Percentiles rank a stretch among this genome's conserved stretches.
phyloP scores from a whole-genome alignment of 768 basidiomycete genomes.

The Chalciporus chontae region DNA sequence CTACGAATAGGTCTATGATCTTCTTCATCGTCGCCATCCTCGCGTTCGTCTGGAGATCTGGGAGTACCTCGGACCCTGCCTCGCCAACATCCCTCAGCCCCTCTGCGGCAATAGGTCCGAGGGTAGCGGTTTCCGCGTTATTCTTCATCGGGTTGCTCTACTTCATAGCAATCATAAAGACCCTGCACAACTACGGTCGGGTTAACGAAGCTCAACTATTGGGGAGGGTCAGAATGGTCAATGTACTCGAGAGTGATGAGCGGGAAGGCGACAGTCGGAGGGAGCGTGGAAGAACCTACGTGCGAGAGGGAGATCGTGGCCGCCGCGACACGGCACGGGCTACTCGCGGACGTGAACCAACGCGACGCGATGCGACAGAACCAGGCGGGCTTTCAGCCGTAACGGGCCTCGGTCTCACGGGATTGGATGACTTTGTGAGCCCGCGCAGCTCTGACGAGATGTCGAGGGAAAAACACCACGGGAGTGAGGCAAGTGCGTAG shows the following conservation, averaged over 20 bases:
- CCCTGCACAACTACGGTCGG: conserved; percentile 57
- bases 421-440: conserved; percentile 18
- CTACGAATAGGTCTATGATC: conserved; percentile 54
- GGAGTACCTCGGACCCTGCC: conserved; percentile 40
- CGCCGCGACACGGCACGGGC: conserved; percentile 1
- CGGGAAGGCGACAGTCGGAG: conserved; percentile 6
- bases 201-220: not conserved
- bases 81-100: conserved; percentile 36
- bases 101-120: conserved; percentile 43
- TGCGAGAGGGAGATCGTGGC: not conserved
- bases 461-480: conserved; percentile 8
- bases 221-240: not conserved
- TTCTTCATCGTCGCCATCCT: conserved; percentile 61
- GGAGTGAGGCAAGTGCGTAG: conserved; percentile 1
- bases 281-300: not conserved
- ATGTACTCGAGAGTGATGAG: not conserved
- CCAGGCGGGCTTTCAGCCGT: conserved; percentile 22
- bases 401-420: conserved; percentile 26
- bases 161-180: conserved; percentile 56
- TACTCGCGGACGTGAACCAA: conserved; percentile 13
- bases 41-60: conserved; percentile 64
- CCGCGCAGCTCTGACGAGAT: conserved; percentile 12
- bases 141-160: conserved; percentile 60
- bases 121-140: conserved; percentile 52
- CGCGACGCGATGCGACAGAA: conserved; percentile 6